Evolutionary conservation across 2,329 filamentous ascomycete species (phyloP), one percentile per base, ranked within the genome.

Genomic region (Penicillium rolfsii): DNA sequence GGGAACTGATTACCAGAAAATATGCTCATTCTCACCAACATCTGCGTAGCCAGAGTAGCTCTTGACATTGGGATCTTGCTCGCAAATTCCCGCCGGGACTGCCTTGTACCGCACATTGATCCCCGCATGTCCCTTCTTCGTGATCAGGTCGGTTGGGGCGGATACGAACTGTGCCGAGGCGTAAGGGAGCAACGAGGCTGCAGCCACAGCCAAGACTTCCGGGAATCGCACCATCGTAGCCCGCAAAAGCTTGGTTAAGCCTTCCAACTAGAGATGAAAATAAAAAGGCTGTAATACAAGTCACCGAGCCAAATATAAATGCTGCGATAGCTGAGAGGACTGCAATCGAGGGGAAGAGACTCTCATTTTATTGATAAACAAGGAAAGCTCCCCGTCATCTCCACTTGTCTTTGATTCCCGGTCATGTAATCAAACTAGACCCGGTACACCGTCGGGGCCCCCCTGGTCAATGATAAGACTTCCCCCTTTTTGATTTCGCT

Each of bases 21-120:
- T 67, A 49, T 67, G 65, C 40, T 67, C 60, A 52, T 67, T 46
- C 14, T 67, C 58, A 16, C 55, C 57, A 28, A 67, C 64, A 64
- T 67, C 65, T 4, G 65, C 65, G 38, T 67, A 67, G 11, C 65
- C 65, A 16, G 65, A 67, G 50, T 67, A 67, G 22, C 65, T 67
- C 43, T 67, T 67, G 9, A 67, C 64, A 54, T 61, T 62, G 2
- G 65, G 60, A 40, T 67, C 65, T 28, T 65, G 64, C 52, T 67
- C 65, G 14, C 65, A 67, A 19, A 67, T 67, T 1, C 65, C 65
- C 33, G 62, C 41, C 5, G 64, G 64, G 5, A 67, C 65, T 35
- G 64, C 58, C 14, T 67, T 67, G 46, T 67, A 67, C 26, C 65
- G 62, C 33, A 67, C 65, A 19, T 63, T 30, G 19, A 67, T 48